These are phyloP conservation scores for Lachancea quebecensis DNA, from an alignment of 805 yeast genomes.

Conservation along the genomic window DNA sequence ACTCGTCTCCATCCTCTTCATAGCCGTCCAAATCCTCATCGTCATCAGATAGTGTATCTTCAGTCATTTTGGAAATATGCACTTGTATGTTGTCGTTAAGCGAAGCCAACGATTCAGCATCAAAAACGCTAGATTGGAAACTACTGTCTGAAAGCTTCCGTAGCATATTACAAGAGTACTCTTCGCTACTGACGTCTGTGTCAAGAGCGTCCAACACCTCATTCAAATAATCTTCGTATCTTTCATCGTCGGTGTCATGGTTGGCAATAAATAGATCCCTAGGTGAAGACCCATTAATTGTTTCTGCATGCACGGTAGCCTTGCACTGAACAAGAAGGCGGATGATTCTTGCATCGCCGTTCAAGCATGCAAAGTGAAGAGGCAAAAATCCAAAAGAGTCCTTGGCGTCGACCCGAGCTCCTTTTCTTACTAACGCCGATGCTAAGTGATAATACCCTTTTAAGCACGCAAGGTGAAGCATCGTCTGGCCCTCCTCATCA, in stretches of 20 bases:
- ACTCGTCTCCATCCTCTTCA: conserved; percentile 22
- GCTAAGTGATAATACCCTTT: conserved; percentile 63
- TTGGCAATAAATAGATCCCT: conserved; percentile 28
- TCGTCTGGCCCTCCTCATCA: conserved; percentile 77
- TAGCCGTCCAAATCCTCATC: conserved; percentile 28
- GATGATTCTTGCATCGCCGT: conserved; percentile 65
- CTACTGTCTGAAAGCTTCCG: conserved; percentile 24
- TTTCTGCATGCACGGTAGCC: conserved; percentile 47
- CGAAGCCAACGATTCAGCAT: conserved; percentile 28
- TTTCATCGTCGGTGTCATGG: conserved; percentile 29
- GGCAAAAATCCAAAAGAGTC: conserved; percentile 85
- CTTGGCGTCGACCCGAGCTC: conserved; percentile 60
- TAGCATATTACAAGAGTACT: conserved; percentile 6
- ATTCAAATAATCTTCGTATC: conserved; percentile 31
- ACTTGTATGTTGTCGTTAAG: conserved; percentile 24
- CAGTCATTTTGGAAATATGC: conserved; percentile 32
- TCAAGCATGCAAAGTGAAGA: conserved; percentile 74
- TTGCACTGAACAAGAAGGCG: conserved; percentile 55
- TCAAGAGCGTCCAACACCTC: conserved; percentile 31
- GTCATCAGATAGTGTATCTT: conserved; percentile 25
- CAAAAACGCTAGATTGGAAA: conserved; percentile 23
- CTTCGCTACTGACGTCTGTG: conserved; percentile 7
- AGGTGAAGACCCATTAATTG: conserved; percentile 44
- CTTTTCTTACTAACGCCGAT: conserved; percentile 54
- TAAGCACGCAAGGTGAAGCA: conserved; percentile 78